These are phyloP conservation scores for Saccharomycopsis synnaedendra DNA, from an alignment of 805 yeast genomes.

Conservation along the genomic window DNA sequence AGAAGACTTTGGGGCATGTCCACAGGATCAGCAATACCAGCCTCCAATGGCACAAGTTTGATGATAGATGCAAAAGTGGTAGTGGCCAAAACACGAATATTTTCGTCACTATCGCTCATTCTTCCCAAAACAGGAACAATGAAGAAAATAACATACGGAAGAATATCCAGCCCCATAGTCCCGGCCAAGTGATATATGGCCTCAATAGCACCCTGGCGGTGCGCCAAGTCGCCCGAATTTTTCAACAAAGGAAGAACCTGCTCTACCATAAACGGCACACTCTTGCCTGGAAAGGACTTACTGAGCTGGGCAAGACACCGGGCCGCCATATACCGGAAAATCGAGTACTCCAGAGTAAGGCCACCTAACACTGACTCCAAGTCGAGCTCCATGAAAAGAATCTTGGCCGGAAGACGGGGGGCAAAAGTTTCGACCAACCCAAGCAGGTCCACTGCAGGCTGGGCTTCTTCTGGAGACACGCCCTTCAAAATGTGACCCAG, in stretches of 20 bases:
- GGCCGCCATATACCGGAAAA: conserved; percentile 82
- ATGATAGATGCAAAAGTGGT: conserved; percentile 95
- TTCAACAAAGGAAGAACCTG: conserved; percentile 68
- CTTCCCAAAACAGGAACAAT: conserved; percentile 95
- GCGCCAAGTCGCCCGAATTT: conserved; percentile 56
- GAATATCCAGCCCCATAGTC: conserved; percentile 77
- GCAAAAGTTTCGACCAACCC: conserved; percentile 71
- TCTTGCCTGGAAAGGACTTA: conserved; percentile 50
- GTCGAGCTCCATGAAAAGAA: conserved; percentile 35
- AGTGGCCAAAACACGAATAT: conserved; percentile 83
- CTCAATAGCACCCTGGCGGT: conserved; percentile 92
- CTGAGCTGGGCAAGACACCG: conserved; percentile 79
- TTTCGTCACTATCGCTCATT: conserved; percentile 91
- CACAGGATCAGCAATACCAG: conserved; percentile 91
- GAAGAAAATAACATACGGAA: conserved; percentile 90
- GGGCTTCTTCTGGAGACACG: conserved; percentile 37
- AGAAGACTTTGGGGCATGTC: conserved; percentile 79
- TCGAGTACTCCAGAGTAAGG: conserved; percentile 62
- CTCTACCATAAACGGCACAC: conserved; percentile 73
- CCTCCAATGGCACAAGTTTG: conserved; percentile 91
- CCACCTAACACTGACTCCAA: conserved; percentile 41
- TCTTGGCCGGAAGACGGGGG: conserved; percentile 40
- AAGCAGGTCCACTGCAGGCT: conserved; percentile 72
- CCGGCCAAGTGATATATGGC: conserved; percentile 75
- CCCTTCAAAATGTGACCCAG: conserved; percentile 27